Evolutionary conservation across 148 eudicot species (phyloP), one percentile per base, ranked within the genome.

Genomic region (Fagopyrum esculentum): DNA sequence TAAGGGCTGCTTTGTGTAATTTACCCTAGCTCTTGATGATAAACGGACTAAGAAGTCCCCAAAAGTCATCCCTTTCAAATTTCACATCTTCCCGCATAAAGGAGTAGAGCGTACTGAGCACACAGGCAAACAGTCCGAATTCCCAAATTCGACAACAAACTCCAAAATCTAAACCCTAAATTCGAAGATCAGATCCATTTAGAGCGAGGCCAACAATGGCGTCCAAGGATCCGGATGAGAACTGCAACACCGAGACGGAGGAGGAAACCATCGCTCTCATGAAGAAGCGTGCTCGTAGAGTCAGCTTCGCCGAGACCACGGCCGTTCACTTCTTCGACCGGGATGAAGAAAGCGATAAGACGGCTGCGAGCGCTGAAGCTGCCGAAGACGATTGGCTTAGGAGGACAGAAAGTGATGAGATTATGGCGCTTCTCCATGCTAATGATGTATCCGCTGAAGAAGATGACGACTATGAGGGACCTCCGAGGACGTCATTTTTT

Each of bases 291-390:
- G 77, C 91, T 2, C 81, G 97, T 11, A 83, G 98, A 29, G 98
- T 94, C 55, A 94, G 98, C 86, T 94, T 94, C 75, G 97, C 98
- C 0, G 98, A 94, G 82, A 91, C 84, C 74, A 94, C 98, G 0
- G 90, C 97, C 4, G 78, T 94, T 30, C 96, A 87, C 80, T 76
- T 89, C 69, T 94, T 88, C 86, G 86, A 83, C 76, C 78, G 93
- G 1, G 98, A 91, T 64, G 98, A 94, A 0, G 93, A 86, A 6
- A 71, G 76, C 59, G 91, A 84, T 60, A 83, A 90, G 13, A 89
- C 93, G 54, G 6, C 35, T 4, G 6, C 79, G 26, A 9, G 72
- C 47, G 43, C 77, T 70, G 51, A 19, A 49, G 35, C 35, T 2
- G 55, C 49, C 7, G 72, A 73, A 10, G 82, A 63, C n/a, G 72